Base-by-base conservation (phyloP, 2,329 filamentous ascomycete genomes). In the Exophiala dermatitidis region DNA sequence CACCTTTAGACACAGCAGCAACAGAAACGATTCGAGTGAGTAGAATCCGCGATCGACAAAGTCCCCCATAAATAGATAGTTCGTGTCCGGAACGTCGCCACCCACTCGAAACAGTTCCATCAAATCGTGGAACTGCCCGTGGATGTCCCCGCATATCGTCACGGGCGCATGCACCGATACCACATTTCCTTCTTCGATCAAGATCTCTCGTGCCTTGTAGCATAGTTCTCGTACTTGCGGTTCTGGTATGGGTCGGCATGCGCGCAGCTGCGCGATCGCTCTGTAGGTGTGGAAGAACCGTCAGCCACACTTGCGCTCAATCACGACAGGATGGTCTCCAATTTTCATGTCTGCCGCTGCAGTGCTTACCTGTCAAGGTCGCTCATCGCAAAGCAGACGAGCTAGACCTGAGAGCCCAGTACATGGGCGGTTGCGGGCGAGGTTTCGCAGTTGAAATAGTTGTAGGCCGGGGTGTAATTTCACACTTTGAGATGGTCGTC, bases 1-100 rank as follows among this genome's bases (percentile, higher is more conserved):
- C 57, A 97, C 91, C 78, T 97, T 97, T 64, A 97, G 83, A 68
- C 90, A 95, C 49, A 98, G 82, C 7, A 98, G 84, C 51, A 98
- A 86, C 57, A 96, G 84, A 68, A 98, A 96, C 3, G 90, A 93
- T 74, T 98, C 91, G 63, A 98, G 84, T 1, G 89, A 95, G 75
- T 97, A 98, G 78, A 96, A 98, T 54, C 91, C 91, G 60, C 91
- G 88, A 71, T 98, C 91, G 67, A 98, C 91, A 65, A 96, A 98
- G 71, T 98, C 91, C 68, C 91, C 90, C 89, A 96, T 95, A 73
- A 96, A 96, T 2, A 96, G 81, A 70, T 96, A 96, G 67, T 95
- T 95, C 32, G 90, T 96, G 66, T 96, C 91, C 38, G 90, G 90
- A 3, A 94, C 88, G 68, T 95, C 89, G 59, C 90, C 90, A 57